A percentile compares a stretch with the other conserved stretches of the same genome.
Conservation (phyloP, 208 protist genomes). For the Phytomonas sp. region DNA sequence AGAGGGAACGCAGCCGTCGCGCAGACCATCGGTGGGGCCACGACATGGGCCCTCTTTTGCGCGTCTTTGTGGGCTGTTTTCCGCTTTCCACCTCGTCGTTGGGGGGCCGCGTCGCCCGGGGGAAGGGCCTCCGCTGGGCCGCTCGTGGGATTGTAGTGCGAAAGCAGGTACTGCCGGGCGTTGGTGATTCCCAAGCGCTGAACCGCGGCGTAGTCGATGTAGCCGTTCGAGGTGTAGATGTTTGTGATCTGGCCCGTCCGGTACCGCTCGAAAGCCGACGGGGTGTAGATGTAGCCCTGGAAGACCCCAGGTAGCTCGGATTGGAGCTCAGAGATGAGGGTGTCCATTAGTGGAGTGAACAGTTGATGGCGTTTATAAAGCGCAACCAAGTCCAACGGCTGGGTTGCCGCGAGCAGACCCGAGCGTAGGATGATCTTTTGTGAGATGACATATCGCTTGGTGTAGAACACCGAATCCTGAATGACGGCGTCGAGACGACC, state of each 20-base stretch:
- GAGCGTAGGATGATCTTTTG: conserved; percentile 59
- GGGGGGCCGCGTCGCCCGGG: background rate
- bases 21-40: conserved; percentile 13
- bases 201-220: conserved; percentile 51
- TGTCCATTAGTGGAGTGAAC: conserved; percentile 37
- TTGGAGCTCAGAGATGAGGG: conserved; percentile 26
- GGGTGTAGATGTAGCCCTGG: conserved; percentile 41
- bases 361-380: conserved; percentile 49
- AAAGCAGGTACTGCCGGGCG: conserved; percentile 47
- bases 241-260: conserved; percentile 50
- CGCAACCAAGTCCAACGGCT: conserved; percentile 45
- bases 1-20: conserved; percentile 38
- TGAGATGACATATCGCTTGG: conserved; percentile 49
- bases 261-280: conserved; percentile 33
- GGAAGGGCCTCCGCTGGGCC: background rate
- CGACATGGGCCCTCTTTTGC: conserved; percentile 1
- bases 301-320: conserved; percentile 46
- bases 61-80: conserved; percentile 4
- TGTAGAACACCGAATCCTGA: conserved; percentile 55
- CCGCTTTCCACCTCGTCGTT: conserved; percentile 11
- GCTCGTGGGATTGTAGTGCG: conserved; percentile 44
- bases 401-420: conserved; percentile 46
- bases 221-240: conserved; percentile 70
- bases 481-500: conserved; percentile 31
- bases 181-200: conserved; percentile 41